Evolutionary conservation across 2,329 filamentous ascomycete genomes (phyloP).

Genomic region (Verticillium zaregamsianum): DNA sequence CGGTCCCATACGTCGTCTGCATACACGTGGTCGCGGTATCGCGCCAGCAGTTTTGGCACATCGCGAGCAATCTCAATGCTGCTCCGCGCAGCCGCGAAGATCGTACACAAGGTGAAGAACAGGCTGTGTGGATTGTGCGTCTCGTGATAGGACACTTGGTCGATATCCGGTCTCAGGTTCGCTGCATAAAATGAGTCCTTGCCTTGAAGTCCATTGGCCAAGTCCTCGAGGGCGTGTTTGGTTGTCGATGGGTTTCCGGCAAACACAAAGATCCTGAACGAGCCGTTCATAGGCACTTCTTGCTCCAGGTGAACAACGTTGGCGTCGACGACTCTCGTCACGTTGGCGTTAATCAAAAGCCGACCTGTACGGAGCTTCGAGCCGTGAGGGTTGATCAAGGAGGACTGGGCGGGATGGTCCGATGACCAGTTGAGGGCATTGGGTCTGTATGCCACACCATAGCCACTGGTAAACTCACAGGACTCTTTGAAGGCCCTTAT

Average conservation of each 20-base stretch:
- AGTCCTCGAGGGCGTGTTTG: conserved; percentile 61
- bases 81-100: conserved; percentile 65
- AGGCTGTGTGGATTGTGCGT: conserved; percentile 77
- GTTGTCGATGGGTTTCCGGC: conserved; percentile 63
- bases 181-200: conserved; percentile 68
- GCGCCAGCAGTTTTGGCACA: conserved; percentile 64
- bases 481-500: conserved; percentile 86
- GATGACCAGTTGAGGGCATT: conserved; percentile 83
- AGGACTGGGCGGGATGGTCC: conserved; percentile 65
- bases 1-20: conserved; percentile 78
- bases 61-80: conserved; percentile 69
- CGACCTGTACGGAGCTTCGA: conserved; percentile 69
- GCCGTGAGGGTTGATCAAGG: conserved; percentile 62
- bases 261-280: conserved; percentile 83
- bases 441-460: conserved; percentile 79
- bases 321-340: conserved; percentile 82
- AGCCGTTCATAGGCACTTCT: conserved; percentile 81
- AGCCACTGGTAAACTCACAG: conserved; percentile 90
- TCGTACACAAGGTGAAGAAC: conserved; percentile 75
- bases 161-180: conserved; percentile 59
- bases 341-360: conserved; percentile 72
- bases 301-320: conserved; percentile 90
- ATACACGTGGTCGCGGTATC: conserved; percentile 80
- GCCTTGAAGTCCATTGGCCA: conserved; percentile 60
- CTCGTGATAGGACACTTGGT: conserved; percentile 69